phyloP scores from a whole-genome alignment of 306 rosid genomes.

The Cucurbita argyrosperma region DNA sequence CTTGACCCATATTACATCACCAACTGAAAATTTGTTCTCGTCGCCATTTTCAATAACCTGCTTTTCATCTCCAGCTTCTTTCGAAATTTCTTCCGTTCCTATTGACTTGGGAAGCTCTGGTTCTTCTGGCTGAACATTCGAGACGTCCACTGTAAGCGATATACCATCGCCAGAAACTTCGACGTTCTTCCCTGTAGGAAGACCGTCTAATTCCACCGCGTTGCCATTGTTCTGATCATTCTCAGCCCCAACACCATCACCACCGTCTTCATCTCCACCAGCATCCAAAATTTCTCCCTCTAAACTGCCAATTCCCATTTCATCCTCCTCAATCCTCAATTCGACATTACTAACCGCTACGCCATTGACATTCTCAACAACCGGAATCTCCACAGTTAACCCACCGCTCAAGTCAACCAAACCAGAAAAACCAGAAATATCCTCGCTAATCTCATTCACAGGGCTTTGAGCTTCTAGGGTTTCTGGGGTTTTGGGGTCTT shows the following conservation, averaged over 20 bases:
- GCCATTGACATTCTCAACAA: slow-evolving; percentile 1
- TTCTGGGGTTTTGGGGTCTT: slow-evolving; percentile 27
- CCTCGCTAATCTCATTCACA: slow-evolving; percentile 3
- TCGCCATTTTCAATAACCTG: slow-evolving; percentile 7
- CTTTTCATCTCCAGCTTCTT: slow-evolving; percentile 13
- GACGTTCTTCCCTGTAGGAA: slow-evolving; percentile 3
- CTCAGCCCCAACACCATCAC: neutral
- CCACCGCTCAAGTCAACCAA: slow-evolving; percentile 14
- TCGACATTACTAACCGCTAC: slow-evolving; percentile 5
- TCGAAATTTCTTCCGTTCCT: neutral
- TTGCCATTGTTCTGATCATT: neutral
- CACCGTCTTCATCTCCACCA: slow-evolving; percentile 9
- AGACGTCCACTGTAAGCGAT: slow-evolving; percentile 22
- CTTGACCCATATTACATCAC: slow-evolving; percentile 43
- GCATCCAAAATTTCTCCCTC: neutral
- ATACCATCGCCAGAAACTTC: slow-evolving; percentile 23
- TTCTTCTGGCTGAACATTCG: slow-evolving; percentile 14
- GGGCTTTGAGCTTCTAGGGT: slow-evolving; percentile 29
- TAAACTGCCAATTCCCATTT: neutral
- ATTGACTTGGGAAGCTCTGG: slow-evolving; percentile 5
- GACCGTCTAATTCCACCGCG: slow-evolving; percentile 3
- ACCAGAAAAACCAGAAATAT: slow-evolving; percentile 19
- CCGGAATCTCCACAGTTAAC: neutral
- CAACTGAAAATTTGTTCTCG: slow-evolving; percentile 15
- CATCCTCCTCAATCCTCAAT: neutral